Evolutionary conservation across 345 rosid species (phyloP).

Genomic region (Hypericum perforatum): DNA sequence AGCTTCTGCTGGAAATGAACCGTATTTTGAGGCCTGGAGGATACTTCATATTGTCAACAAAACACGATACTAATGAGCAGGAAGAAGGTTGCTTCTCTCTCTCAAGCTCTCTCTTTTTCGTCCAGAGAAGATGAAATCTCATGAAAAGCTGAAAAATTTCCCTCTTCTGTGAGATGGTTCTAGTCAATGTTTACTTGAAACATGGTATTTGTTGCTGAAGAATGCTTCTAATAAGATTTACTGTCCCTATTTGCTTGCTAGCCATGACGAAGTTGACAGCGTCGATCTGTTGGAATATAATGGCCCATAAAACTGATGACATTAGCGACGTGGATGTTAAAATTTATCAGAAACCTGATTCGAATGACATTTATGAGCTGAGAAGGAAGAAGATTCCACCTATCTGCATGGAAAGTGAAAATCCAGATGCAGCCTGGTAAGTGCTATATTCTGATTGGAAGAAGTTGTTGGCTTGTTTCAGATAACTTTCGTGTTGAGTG

Average conservation of each 20-base stretch:
- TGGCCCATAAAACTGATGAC: conserved; percentile 90
- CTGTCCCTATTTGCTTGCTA: conserved; percentile 27
- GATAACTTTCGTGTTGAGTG: background rate
- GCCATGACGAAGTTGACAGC: conserved; percentile 71
- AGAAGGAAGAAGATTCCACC: conserved; percentile 79
- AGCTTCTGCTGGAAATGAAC: conserved; percentile 85
- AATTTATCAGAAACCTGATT: conserved; percentile 88
- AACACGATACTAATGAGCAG: conserved; percentile 59
- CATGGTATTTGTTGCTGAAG: background rate
- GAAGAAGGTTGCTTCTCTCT: conserved; percentile 54
- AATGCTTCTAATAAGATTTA: conserved; percentile 7
- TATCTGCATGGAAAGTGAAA: conserved; percentile 77
- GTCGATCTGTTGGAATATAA: conserved; percentile 85
- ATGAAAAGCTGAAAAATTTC: background rate
- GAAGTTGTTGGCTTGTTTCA: conserved; percentile 7
- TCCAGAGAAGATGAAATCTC: background rate
- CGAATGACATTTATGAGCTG: conserved; percentile 70
- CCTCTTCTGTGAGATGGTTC: background rate
- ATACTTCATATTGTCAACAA: conserved; percentile 79
- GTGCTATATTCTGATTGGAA: conserved; percentile 13
- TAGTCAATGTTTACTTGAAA: too few species aligned
- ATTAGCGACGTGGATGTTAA: conserved; percentile 78
- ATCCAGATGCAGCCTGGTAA: conserved; percentile 94
- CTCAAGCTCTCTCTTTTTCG: background rate
- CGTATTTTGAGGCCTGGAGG: conserved; percentile 81